Base-by-base conservation (phyloP, 345 rosid species). In the Trapa incisa region DNA sequence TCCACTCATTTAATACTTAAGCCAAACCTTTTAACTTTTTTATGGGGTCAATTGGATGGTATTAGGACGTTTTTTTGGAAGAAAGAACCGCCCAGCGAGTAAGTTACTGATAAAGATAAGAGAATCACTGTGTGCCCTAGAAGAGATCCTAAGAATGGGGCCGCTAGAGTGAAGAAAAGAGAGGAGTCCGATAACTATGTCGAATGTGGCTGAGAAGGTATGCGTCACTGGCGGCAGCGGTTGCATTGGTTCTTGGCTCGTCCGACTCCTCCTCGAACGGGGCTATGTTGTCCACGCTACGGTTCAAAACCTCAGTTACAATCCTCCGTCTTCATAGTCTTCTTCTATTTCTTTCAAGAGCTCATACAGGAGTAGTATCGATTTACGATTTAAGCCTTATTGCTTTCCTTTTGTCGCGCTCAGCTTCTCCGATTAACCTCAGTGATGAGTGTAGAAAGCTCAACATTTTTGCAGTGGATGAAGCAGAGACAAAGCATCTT, bases 221-320 rank as follows among this genome's bases (percentile, higher is more conserved):
- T 91, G 97, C 72, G 95, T 94, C 65, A 94, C 96, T 61, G 97
- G 99, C 36, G 97, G 87, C 50, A 94, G 97, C 77, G 99, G 97
- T 39, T 80, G 89, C 79, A 94, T 91, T 39, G 96, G 99, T 48
- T 87, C 99, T 2, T 88, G 97, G 83, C 80, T 91, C 29, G 95
- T 94, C 67, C 81, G 73, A 10, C 85, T 83, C 14, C 97, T 91
- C 75, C 95, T 91, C 58, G 77, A 67, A 12, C 96, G 95, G 32
- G 87, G 95, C 33, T 94, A 91, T 78, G 68, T 86, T 75, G 92
- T 94, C 9, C 88, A 89, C 80, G 91, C 91, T 73, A 86, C 99
- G 73, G 96, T 84, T 62, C 81, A 75, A 75, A 80, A 84, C 77
- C 82, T 89, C 86, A 72, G 99, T 91, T 78, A 61, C 68, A 70